phyloP scores from a whole-genome alignment of 2,329 filamentous ascomycete species.

The Chaetomiaceae sp. region DNA sequence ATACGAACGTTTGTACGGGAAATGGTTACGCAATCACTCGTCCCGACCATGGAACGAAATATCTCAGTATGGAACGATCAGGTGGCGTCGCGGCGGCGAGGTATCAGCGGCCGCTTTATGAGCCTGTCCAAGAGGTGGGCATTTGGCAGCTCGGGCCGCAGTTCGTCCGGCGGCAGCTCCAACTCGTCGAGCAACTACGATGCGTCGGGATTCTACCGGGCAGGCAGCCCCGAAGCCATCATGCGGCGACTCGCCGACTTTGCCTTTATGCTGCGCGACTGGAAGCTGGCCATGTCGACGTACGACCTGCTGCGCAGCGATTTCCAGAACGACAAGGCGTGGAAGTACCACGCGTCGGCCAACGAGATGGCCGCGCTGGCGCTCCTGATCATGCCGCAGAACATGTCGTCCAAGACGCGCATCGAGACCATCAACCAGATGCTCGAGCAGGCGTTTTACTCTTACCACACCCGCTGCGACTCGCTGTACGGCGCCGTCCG shows the following conservation, averaged over 20 bases:
- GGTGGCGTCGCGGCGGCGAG: conserved; percentile 82
- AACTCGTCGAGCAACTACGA: conserved; percentile 68
- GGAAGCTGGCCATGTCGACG: conserved; percentile 84
- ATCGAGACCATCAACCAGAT: conserved; percentile 79
- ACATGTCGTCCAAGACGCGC: conserved; percentile 68
- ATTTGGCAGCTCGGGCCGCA: conserved; percentile 65
- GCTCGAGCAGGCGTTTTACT: conserved; percentile 87
- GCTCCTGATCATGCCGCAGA: conserved; percentile 70
- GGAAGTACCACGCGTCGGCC: conserved; percentile 88
- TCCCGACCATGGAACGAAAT: conserved; percentile 93
- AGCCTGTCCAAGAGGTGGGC: conserved; percentile 88
- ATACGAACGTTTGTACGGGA: conserved; percentile 88
- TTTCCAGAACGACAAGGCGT: conserved; percentile 92
- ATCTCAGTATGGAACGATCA: conserved; percentile 95
- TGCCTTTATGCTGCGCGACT: conserved; percentile 94
- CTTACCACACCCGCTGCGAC: conserved; percentile 80
- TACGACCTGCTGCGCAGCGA: conserved; percentile 88
- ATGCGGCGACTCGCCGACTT: conserved; percentile 94
- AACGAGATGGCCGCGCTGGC: conserved; percentile 94
- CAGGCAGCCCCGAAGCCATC: conserved; percentile 79
- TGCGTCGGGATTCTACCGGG: conserved; percentile 71
- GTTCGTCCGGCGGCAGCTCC: conserved; percentile 48
- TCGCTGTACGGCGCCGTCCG: conserved; percentile 76
- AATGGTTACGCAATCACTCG: conserved; percentile 88
- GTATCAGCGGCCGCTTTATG: conserved; percentile 89